A percentile compares a stretch with the other conserved stretches of the same genome.
Evolutionary conservation across 768 basidiomycete genomes (phyloP).

Genomic region (Cubamyces lactineus): DNA sequence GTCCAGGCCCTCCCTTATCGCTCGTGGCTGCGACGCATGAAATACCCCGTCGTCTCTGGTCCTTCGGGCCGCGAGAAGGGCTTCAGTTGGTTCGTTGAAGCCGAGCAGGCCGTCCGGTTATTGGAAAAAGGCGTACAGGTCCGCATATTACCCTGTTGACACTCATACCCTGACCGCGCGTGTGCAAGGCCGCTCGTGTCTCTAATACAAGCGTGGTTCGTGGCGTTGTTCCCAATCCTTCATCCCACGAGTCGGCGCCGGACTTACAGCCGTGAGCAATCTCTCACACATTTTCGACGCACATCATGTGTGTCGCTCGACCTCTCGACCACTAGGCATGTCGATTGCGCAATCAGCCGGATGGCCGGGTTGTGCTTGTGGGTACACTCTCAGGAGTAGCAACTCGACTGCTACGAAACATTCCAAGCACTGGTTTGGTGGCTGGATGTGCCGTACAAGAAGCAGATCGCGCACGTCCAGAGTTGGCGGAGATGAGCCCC

Average conservation of each 20-base stretch:
- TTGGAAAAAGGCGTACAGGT: slow-evolving; percentile 57
- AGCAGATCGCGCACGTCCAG: background rate
- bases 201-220: slow-evolving; percentile 9
- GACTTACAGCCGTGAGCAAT: slow-evolving; percentile 6
- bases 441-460: background rate
- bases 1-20: slow-evolving; percentile 70
- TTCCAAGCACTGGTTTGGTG: too few relatives aligned
- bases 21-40: slow-evolving; percentile 39
- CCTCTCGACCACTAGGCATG: too few relatives aligned
- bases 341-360: too few relatives aligned
- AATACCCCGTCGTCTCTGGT: slow-evolving; percentile 53
- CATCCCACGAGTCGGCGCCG: slow-evolving; percentile 1
- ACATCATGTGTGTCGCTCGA: slow-evolving; percentile 4
- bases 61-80: slow-evolving; percentile 54
- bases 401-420: too few relatives aligned
- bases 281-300: slow-evolving; percentile 6
- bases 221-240: background rate
- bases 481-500: background rate
- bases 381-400: too few relatives aligned
- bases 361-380: too few relatives aligned
- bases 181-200: background rate
- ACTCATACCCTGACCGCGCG: background rate
- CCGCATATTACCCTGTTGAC: slow-evolving; percentile 51
- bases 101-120: slow-evolving; percentile 61
- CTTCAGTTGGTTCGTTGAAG: slow-evolving; percentile 72